These are phyloP conservation scores for Diaporthe ampelina DNA, from an alignment of 2,329 filamentous ascomycete genomes.

Conservation along the genomic window DNA sequence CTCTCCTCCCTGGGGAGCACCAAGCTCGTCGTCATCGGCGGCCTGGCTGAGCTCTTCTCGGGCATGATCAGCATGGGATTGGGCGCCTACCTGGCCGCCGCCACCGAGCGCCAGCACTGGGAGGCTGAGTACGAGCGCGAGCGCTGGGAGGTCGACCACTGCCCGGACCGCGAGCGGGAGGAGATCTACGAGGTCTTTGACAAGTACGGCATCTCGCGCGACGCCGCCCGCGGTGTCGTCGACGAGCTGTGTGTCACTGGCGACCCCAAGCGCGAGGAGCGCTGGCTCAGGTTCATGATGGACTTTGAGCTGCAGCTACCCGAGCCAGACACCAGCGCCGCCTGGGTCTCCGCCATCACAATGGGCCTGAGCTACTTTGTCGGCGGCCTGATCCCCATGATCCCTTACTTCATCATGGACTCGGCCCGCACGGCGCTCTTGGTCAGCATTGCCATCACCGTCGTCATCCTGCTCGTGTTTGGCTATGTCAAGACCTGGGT, in stretches of 20 bases:
- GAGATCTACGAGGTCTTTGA: conserved; percentile 63
- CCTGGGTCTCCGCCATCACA: conserved; percentile 72
- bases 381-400: conserved; percentile 78
- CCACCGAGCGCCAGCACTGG: conserved; percentile 67
- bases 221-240: conserved; percentile 60
- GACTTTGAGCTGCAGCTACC: conserved; percentile 68
- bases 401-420: conserved; percentile 75
- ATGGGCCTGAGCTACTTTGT: conserved; percentile 79
- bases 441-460: conserved; percentile 72
- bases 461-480: conserved; percentile 72
- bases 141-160: conserved; percentile 57
- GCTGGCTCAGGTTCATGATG: conserved; percentile 71
- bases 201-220: conserved; percentile 59
- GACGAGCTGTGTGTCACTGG: conserved; percentile 62
- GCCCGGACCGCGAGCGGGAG: conserved; percentile 60
- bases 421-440: conserved; percentile 64
- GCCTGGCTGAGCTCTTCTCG: conserved; percentile 81
- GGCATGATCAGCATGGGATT: conserved; percentile 85
- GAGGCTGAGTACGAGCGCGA: conserved; percentile 63
- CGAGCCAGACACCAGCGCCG: conserved; percentile 57
- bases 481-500: conserved; percentile 75
- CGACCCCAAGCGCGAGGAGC: conserved; percentile 51
- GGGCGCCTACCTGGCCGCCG: conserved; percentile 78
- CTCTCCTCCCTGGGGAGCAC: conserved; percentile 76
- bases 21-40: conserved; percentile 77